Percentiles rank a stretch among this genome's conserved stretches.
Evolutionary conservation across 441 rosid genomes (phyloP).

Genomic region (Dalechampia spathulata): DNA sequence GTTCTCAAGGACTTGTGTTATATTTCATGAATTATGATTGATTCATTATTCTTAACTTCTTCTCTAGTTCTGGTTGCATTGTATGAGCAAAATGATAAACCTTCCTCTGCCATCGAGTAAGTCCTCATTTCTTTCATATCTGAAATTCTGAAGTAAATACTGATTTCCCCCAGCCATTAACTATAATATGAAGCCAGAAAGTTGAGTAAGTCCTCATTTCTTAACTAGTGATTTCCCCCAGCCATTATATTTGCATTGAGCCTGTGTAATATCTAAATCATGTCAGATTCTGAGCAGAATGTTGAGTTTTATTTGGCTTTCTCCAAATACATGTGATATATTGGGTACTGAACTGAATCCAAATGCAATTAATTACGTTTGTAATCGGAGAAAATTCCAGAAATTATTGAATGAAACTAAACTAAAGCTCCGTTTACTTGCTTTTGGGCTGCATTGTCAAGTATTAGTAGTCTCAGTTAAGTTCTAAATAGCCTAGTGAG

Average conservation of each 20-base stretch:
- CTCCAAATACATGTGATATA: neutral
- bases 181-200: too few species aligned
- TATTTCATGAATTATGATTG: neutral
- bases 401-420: neutral
- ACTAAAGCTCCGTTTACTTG: neutral
- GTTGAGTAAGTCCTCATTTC: too few species aligned
- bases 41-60: neutral
- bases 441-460: neutral
- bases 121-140: slow-evolving; percentile 27
- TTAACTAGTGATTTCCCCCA: too few species aligned
- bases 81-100: slow-evolving; percentile 90
- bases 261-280: neutral
- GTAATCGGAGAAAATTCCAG: neutral
- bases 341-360: neutral
- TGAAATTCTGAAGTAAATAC: neutral
- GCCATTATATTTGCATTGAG: neutral
- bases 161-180: too few species aligned
- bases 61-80: slow-evolving; percentile 65
- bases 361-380: neutral
- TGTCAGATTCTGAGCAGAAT: neutral
- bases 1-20: too few species aligned
- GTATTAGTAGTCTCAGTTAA: too few species aligned
- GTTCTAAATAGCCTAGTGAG: too few species aligned
- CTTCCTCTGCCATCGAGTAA: slow-evolving; percentile 88
- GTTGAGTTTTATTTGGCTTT: neutral